Evolutionary conservation across 805 yeast species (phyloP).

Genomic region (Blastobotrys terrestris): DNA sequence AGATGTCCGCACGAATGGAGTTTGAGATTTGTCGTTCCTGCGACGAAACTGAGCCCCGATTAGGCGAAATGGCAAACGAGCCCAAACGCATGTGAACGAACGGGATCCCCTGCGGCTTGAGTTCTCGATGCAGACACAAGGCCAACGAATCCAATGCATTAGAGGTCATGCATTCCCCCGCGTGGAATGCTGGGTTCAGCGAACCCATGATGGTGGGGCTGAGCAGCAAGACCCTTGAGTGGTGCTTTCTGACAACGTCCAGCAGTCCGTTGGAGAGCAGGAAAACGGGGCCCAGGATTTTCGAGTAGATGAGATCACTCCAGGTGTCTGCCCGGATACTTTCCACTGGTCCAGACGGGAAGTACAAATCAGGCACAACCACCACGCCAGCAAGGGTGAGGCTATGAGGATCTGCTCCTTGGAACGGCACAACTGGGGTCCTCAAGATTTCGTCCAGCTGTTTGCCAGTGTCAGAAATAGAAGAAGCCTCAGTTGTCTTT

Average conservation of each 20-base stretch:
- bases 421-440: slow-evolving; percentile 52
- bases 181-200: slow-evolving; percentile 54
- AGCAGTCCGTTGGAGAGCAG: slow-evolving; percentile 52
- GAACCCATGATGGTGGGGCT: slow-evolving; percentile 52
- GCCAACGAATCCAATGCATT: slow-evolving; percentile 38
- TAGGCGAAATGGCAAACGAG: slow-evolving; percentile 37
- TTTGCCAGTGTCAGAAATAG: slow-evolving; percentile 41
- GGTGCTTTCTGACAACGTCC: slow-evolving; percentile 45
- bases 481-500: slow-evolving; percentile 36
- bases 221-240: slow-evolving; percentile 44
- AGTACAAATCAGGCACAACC: slow-evolving; percentile 62
- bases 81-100: slow-evolving; percentile 43
- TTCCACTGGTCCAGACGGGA: slow-evolving; percentile 64
- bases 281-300: slow-evolving; percentile 43
- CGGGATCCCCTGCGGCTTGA: slow-evolving; percentile 38
- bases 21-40: slow-evolving; percentile 28
- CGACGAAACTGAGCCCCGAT: slow-evolving; percentile 15
- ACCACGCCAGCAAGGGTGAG: slow-evolving; percentile 60
- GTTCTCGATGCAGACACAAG: slow-evolving; percentile 37
- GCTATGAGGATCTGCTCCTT: slow-evolving; percentile 50
- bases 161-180: slow-evolving; percentile 53
- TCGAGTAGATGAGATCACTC: slow-evolving; percentile 41
- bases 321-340: slow-evolving; percentile 46
- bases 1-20: slow-evolving; percentile 34
- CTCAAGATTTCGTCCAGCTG: slow-evolving; percentile 43